phyloP scores from a whole-genome alignment of 179 eudicot genomes.

The Camellia oleifera region DNA sequence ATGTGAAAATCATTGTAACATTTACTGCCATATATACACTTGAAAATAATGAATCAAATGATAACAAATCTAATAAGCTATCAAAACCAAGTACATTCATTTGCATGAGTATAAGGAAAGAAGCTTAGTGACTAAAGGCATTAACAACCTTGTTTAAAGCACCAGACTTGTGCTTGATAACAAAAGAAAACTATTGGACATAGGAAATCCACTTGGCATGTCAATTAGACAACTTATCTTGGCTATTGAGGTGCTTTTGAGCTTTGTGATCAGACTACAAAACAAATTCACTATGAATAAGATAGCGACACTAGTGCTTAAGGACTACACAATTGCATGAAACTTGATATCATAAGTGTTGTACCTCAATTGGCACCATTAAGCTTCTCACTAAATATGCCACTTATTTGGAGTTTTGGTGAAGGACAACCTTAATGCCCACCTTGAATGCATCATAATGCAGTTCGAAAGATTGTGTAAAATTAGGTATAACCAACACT shows the following conservation, averaged over 20 bases:
- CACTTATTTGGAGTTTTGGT: neutral
- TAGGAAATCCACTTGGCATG: neutral
- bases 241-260: neutral
- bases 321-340: constrained; percentile 9
- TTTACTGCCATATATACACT: neutral
- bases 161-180: neutral
- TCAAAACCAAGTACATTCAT: neutral
- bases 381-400: constrained; percentile 6
- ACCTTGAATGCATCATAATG: constrained; percentile 6
- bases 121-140: neutral
- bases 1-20: neutral
- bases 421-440: neutral
- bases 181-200: neutral
- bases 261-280: neutral
- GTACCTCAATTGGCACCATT: neutral
- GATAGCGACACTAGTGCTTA: constrained; percentile 1
- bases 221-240: neutral
- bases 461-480: neutral
- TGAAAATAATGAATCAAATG: neutral
- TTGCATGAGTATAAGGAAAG: neutral
- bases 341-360: constrained; percentile 12
- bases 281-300: neutral
- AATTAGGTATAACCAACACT: neutral
- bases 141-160: neutral
- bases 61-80: neutral